Base-by-base conservation (phyloP, 192 early-diverging fungal species). In the Coemansia sp. region DNA sequence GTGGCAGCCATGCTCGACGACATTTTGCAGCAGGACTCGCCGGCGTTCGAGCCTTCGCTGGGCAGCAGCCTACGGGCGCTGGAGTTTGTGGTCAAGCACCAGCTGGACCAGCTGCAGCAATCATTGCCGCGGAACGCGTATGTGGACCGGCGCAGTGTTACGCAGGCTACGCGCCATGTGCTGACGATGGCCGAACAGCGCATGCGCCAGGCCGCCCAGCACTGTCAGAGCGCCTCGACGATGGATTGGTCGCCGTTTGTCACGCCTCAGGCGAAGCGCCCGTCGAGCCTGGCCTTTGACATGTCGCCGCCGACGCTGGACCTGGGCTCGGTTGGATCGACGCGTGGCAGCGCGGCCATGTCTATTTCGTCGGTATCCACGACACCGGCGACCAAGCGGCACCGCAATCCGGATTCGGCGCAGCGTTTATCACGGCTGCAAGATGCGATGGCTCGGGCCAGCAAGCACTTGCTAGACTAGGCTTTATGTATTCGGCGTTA, bases 371-470 rank as follows among this genome's bases (percentile, higher is more conserved):
- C 61, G 2, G 31, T 60, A 38, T 53, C 58, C 23, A 48, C 59
- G 22, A 32, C 45, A 26, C 52, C 60, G 7, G 48, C 57, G 10
- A 28, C 49, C 7, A 73, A 66, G 35, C 58, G 62, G 9, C 59
- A 54, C 6, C 53, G 62, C 8, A 10, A 26, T 23, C 42, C 70
- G 2, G 29, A 28, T 28, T 34, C 54, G 5, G 52, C 55, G 21
- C 55, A 43, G 15, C 59, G 31, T 22, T 30, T 74, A 25, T 58
- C 63, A 11, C 35, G 48, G 8, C 53, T 75, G 32, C 71, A 75
- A 36, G 44, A 44, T 32, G 71, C 71, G 12, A 63, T 75, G 14
- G 56, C 52, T 29, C 64, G 71, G 9, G 71, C 71, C 8, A 63
- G 53, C 41, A 59, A 57, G 44, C 64, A 67, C 11, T 42, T 67